Conservation (phyloP, 2,329 filamentous ascomycete species). For the Trichoderma koningii region DNA sequence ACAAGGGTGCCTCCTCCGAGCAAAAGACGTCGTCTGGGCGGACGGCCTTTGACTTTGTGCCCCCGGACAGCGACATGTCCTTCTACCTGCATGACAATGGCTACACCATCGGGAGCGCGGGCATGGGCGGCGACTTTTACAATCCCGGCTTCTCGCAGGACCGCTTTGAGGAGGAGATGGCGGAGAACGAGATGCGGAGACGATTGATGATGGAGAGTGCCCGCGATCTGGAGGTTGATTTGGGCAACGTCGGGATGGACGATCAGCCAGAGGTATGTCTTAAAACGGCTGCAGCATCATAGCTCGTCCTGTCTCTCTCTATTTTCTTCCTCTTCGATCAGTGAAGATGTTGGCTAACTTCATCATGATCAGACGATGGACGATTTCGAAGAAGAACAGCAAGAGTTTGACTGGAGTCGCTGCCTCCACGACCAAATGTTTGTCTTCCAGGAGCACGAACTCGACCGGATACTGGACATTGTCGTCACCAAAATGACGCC, state of each 20-base stretch:
- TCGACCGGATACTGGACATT: slow-evolving; percentile 89
- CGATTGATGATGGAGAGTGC: slow-evolving; percentile 99
- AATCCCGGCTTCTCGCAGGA: slow-evolving; percentile 89
- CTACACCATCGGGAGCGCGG: slow-evolving; percentile 81
- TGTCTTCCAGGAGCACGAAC: slow-evolving; percentile 93
- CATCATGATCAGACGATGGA: slow-evolving; percentile 58
- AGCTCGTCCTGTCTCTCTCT: not conserved
- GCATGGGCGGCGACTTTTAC: slow-evolving; percentile 88
- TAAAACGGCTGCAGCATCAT: not conserved
- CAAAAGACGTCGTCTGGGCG: slow-evolving; percentile 92
- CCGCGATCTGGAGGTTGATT: slow-evolving; percentile 91
- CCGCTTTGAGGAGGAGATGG: slow-evolving; percentile 94
- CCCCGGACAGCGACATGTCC: slow-evolving; percentile 93
- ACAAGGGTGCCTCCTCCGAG: slow-evolving; percentile 93
- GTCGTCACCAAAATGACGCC: slow-evolving; percentile 98
- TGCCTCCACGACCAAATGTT: slow-evolving; percentile 99
- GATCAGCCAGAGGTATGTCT: slow-evolving; percentile 84
- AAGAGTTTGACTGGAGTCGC: slow-evolving; percentile 93
- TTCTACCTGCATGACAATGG: slow-evolving; percentile 94
- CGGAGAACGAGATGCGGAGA: slow-evolving; percentile 91
- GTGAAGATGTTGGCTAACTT: slow-evolving; percentile 1
- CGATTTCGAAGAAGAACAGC: slow-evolving; percentile 83
- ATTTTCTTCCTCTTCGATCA: too few relatives aligned
- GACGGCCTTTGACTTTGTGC: slow-evolving; percentile 93
- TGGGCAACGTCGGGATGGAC: slow-evolving; percentile 93